phyloP scores from a whole-genome alignment of 164 flowering plant genomes.

The Macadamia tetraphylla region DNA sequence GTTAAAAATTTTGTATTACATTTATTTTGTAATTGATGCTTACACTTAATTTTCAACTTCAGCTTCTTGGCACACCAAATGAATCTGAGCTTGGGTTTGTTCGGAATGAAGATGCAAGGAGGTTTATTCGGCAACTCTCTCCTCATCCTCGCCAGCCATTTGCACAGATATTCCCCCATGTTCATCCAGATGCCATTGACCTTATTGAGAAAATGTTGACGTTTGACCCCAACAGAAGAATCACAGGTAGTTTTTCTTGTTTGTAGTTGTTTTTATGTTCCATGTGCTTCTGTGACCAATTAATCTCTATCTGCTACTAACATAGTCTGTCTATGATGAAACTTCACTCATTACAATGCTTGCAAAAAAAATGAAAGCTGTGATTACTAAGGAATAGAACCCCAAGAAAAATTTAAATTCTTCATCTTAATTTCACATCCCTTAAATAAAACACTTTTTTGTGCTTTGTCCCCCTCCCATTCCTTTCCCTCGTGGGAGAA shows the following conservation, averaged over 20 bases:
- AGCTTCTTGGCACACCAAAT: conserved; percentile 91
- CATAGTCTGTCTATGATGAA: too few relatives aligned
- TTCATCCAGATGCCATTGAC: conserved; percentile 80
- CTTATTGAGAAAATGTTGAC: conserved; percentile 87
- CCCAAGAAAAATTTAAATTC: too few relatives aligned
- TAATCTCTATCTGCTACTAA: too few relatives aligned
- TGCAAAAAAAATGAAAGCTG: too few relatives aligned
- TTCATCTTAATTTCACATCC: too few relatives aligned
- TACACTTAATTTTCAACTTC: conserved; percentile 5
- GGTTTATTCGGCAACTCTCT: conserved; percentile 63
- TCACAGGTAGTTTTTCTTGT: conserved; percentile 51
- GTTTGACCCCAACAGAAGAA: conserved; percentile 78
- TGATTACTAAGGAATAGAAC: too few relatives aligned
- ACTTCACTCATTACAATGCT: too few relatives aligned
- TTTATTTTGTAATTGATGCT: not conserved
- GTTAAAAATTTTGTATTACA: not conserved
- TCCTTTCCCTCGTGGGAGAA: too few relatives aligned
- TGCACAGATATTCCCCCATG: conserved; percentile 53
- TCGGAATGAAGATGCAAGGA: conserved; percentile 66
- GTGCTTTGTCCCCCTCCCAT: too few relatives aligned
- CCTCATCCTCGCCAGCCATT: conserved; percentile 54
- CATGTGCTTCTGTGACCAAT: too few relatives aligned
- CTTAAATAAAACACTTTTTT: too few relatives aligned
- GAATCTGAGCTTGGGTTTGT: conserved; percentile 79
- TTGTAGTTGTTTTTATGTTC: not conserved